Evolutionary conservation across 306 rosid species (phyloP).

Genomic region (Abrus precatorius): DNA sequence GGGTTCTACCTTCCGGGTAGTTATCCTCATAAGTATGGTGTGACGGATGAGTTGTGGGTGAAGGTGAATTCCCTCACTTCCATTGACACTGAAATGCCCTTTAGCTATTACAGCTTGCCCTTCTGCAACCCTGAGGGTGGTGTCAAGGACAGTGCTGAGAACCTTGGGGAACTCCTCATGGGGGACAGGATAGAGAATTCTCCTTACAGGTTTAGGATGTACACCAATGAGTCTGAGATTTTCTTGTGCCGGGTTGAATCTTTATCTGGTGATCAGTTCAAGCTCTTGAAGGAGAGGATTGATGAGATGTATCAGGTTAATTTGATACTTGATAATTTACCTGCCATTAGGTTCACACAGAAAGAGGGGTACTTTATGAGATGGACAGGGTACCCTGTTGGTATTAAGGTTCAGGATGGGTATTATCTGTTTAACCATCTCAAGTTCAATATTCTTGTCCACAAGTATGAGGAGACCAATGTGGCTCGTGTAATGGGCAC

Average conservation of each 20-base stretch:
- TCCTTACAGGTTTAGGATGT: conserved; percentile 71
- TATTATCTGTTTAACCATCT: conserved; percentile 89
- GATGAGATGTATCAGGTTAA: conserved; percentile 89
- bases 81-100: conserved; percentile 79
- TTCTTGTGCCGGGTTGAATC: conserved; percentile 60
- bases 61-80: conserved; percentile 86
- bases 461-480: conserved; percentile 86
- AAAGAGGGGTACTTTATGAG: conserved; percentile 68
- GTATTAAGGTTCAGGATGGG: conserved; percentile 80
- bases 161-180: conserved; percentile 84
- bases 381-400: conserved; percentile 88
- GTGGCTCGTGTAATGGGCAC: conserved; percentile 89
- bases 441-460: conserved; percentile 89
- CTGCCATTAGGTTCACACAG: conserved; percentile 73
- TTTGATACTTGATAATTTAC: conserved; percentile 63
- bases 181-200: conserved; percentile 85
- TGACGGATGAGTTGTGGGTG: conserved; percentile 59
- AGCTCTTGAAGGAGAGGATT: conserved; percentile 69
- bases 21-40: conserved; percentile 66
- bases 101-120: conserved; percentile 80
- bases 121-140: conserved; percentile 71
- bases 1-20: conserved; percentile 83
- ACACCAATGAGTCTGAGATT: conserved; percentile 63
- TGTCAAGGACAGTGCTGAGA: conserved; percentile 79
- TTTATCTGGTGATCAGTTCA: conserved; percentile 62